These are phyloP conservation scores for Copromyces sp. DNA, from an alignment of 495 filamentous ascomycete genomes.

Conservation along the genomic window DNA sequence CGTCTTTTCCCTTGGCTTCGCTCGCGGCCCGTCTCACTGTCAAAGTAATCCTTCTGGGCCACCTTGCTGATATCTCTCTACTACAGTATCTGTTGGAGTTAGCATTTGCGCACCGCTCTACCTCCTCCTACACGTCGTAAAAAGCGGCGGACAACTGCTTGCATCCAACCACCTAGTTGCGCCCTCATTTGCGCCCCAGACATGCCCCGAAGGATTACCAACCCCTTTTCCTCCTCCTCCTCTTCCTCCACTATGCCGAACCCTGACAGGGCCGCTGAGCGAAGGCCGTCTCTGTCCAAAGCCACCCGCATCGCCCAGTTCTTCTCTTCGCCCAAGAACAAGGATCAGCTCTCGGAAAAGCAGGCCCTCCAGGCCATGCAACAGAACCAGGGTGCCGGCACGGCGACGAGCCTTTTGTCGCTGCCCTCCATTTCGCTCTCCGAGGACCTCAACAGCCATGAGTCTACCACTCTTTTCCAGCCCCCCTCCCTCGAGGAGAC, in stretches of 20 bases:
- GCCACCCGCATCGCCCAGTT: conserved; percentile 49
- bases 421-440: conserved; percentile 90
- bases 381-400: conserved; percentile 48
- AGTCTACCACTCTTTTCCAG: conserved; percentile 73
- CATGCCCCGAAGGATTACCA: conserved; percentile 45
- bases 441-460: conserved; percentile 62
- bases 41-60: not conserved
- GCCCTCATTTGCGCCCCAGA: conserved; percentile 7
- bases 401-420: conserved; percentile 55
- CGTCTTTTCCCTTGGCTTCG: not conserved
- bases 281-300: conserved; percentile 47
- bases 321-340: conserved; percentile 61
- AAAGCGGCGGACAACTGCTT: not conserved
- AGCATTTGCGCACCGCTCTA: conserved; percentile 5
- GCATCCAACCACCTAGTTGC: not conserved
- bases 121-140: not conserved
- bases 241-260: conserved; percentile 24
- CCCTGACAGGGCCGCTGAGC: conserved; percentile 30
- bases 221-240: conserved; percentile 23
- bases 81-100: conserved; percentile 11
- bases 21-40: not conserved
- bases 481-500: conserved; percentile 84
- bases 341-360: conserved; percentile 42
- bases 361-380: conserved; percentile 55
- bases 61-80: conserved; percentile 6